Percentiles rank a stretch among this genome's conserved stretches.
phyloP scores from a whole-genome alignment of 2,329 filamentous ascomycete genomes.

The Plectosphaerella plurivora region DNA sequence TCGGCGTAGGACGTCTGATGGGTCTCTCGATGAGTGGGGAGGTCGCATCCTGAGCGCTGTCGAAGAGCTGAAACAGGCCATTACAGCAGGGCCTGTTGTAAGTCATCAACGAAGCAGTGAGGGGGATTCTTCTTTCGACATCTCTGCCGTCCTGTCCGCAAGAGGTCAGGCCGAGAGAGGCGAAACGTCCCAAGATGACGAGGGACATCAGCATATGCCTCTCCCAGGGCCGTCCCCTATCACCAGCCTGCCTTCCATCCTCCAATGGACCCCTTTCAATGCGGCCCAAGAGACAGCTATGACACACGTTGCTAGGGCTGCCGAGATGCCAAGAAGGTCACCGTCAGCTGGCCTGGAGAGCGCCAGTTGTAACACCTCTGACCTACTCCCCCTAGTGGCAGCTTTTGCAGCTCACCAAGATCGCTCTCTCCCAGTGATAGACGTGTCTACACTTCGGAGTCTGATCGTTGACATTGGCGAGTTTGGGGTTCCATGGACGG shows the following conservation, averaged over 20 bases:
- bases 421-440: not conserved
- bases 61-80: not conserved
- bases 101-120: too few relatives aligned
- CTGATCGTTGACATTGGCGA: not conserved
- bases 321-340: not conserved
- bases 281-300: not conserved
- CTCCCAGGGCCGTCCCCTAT: not conserved
- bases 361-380: not conserved
- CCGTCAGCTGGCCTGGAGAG: not conserved
- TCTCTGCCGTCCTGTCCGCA: too few relatives aligned
- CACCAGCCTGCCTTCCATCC: not conserved
- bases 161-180: too few relatives aligned
- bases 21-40: not conserved
- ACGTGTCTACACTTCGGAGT: not conserved
- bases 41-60: not conserved
- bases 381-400: not conserved
- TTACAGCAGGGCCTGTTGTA: too few relatives aligned
- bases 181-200: too few relatives aligned
- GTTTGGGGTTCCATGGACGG: conserved; percentile 1
- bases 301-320: not conserved
- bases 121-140: too few relatives aligned
- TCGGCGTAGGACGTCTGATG: not conserved
- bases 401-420: not conserved
- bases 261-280: not conserved
- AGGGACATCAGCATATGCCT: not conserved